Conservation (phyloP, 192 early-diverging fungal genomes). For the Umbelopsis vinacea region DNA sequence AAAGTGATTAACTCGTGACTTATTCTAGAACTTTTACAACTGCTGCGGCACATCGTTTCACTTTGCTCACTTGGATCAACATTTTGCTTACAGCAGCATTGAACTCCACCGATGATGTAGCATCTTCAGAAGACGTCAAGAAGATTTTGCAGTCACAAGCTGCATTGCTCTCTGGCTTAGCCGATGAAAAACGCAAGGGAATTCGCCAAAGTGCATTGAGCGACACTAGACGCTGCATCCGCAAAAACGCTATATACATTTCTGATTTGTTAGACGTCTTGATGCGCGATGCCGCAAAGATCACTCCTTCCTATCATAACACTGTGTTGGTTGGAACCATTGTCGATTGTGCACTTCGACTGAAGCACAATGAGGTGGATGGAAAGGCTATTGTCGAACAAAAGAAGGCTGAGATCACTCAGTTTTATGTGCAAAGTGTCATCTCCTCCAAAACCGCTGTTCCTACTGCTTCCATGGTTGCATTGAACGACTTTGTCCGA, state of each 20-base stretch:
- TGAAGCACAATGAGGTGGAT: slow-evolving; percentile 41
- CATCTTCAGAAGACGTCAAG: slow-evolving; percentile 33
- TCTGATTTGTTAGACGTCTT: slow-evolving; percentile 57
- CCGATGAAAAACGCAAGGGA: slow-evolving; percentile 51
- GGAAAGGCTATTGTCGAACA: slow-evolving; percentile 43
- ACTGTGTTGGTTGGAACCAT: slow-evolving; percentile 67
- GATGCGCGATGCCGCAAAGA: slow-evolving; percentile 41
- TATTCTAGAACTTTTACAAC: slow-evolving; percentile 30
- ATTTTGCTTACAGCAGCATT: slow-evolving; percentile 47
- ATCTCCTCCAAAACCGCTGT: slow-evolving; percentile 59
- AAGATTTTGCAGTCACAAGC: slow-evolving; percentile 51
- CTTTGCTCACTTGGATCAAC: slow-evolving; percentile 69
- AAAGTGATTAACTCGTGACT: neutral
- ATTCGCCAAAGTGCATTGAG: slow-evolving; percentile 56
- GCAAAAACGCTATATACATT: slow-evolving; percentile 52
- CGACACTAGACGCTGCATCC: slow-evolving; percentile 63
- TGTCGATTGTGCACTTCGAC: slow-evolving; percentile 57
- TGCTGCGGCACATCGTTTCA: slow-evolving; percentile 61
- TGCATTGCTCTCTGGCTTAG: slow-evolving; percentile 55
- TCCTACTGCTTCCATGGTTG: slow-evolving; percentile 42
- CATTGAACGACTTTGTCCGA: slow-evolving; percentile 67
- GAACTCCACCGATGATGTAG: slow-evolving; percentile 26
- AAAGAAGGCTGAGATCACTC: slow-evolving; percentile 52
- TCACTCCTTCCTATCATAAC: slow-evolving; percentile 49
- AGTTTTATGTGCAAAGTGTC: slow-evolving; percentile 62